A percentile compares a stretch with the other conserved stretches of the same genome.
Conservation (phyloP, 129 eudicot genomes). For the Dittrichia graveolens region DNA sequence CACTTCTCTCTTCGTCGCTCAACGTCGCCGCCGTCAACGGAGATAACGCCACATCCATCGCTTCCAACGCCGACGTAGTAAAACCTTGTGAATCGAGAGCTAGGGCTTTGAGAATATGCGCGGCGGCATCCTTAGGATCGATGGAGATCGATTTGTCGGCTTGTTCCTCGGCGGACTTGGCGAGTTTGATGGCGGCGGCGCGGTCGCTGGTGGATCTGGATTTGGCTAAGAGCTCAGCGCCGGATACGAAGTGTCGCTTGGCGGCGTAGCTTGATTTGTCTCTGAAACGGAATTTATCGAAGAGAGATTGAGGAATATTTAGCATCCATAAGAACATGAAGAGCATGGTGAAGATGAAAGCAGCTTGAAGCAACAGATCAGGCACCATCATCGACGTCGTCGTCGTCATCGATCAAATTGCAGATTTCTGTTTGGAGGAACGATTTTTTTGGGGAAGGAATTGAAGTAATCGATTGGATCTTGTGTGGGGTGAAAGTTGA, state of each 20-base stretch:
- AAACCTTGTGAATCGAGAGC: conserved; percentile 69
- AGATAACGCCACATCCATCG: conserved; percentile 62
- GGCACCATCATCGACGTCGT: conserved; percentile 40
- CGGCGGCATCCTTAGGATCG: conserved; percentile 72
- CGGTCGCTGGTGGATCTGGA: conserved; percentile 48
- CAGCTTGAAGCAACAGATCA: conserved; percentile 59
- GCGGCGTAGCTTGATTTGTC: conserved; percentile 47
- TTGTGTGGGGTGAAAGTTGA: not conserved
- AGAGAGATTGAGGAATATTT: conserved; percentile 53
- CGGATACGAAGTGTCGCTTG: conserved; percentile 81
- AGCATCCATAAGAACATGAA: conserved; percentile 57
- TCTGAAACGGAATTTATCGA: conserved; percentile 43
- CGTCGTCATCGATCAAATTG: not conserved
- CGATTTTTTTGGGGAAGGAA: not conserved
- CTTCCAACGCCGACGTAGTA: conserved; percentile 60
- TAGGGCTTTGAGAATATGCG: conserved; percentile 63
- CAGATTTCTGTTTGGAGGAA: not conserved
- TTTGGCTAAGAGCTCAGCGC: conserved; percentile 62
- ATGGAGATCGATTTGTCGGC: conserved; percentile 58
- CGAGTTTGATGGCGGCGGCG: conserved; percentile 33
- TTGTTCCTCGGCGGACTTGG: conserved; percentile 58
- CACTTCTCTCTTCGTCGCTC: conserved; percentile 55
- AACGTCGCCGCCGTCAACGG: conserved; percentile 59
- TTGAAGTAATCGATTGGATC: not conserved
- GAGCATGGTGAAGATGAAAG: conserved; percentile 27